phyloP scores from a whole-genome alignment of 176 grass and related monocot species.

The Paspalum notatum region DNA sequence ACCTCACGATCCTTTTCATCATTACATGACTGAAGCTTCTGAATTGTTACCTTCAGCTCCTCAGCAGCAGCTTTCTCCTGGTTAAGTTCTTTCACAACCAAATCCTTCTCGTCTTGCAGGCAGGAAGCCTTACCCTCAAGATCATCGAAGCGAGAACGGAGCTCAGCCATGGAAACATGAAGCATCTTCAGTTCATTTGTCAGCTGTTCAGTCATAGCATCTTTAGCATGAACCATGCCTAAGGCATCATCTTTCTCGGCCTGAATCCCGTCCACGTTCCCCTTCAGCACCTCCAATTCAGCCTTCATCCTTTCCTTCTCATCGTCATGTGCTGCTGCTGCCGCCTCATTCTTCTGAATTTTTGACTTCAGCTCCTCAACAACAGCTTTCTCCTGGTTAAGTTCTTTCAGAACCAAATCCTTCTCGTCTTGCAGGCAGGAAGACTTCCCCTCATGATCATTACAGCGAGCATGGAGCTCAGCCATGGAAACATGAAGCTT shows the following conservation, averaged over 20 bases:
- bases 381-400: no score
- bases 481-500: background rate
- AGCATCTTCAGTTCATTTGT: slow-evolving; percentile 33
- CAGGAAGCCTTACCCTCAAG: background rate
- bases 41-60: slow-evolving; percentile 32
- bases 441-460: background rate
- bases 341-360: no score
- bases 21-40: slow-evolving; percentile 39
- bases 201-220: slow-evolving; percentile 33
- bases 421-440: no score
- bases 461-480: background rate
- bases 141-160: background rate
- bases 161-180: background rate
- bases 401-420: no score
- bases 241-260: slow-evolving; percentile 52
- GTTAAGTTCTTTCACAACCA: slow-evolving; percentile 22
- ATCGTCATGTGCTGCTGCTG: background rate
- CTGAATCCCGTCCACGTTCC: background rate
- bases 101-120: slow-evolving; percentile 43
- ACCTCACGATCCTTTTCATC: slow-evolving; percentile 34
- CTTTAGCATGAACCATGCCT: slow-evolving; percentile 18
- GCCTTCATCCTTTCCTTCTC: slow-evolving; percentile 14
- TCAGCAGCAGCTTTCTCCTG: slow-evolving; percentile 20
- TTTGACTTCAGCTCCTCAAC: no score
- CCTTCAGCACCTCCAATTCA: slow-evolving; percentile 28